These are phyloP conservation scores for Colletotrichum agaves DNA, from an alignment of 2,329 filamentous ascomycete species.

Conservation along the genomic window DNA sequence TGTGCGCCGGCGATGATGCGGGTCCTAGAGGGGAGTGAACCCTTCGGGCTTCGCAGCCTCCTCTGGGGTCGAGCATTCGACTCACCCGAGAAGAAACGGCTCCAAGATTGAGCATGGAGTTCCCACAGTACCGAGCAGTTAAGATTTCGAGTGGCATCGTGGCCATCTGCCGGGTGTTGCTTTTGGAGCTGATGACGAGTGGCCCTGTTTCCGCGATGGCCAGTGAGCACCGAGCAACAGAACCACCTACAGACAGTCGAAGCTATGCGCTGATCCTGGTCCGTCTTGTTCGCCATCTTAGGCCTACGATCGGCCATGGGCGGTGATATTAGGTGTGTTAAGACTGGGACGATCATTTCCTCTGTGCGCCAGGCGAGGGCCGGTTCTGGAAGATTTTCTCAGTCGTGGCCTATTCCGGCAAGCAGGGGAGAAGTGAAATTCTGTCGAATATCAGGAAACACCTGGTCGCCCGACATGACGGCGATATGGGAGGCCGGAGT, in stretches of 20 bases:
- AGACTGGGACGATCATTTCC: constrained; percentile 7
- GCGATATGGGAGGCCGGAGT: constrained; percentile 5
- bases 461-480: not conserved
- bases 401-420: constrained; percentile 11
- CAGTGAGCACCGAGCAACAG: constrained; percentile 22
- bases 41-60: not conserved
- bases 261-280: constrained; percentile 36
- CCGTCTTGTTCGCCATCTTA: constrained; percentile 28
- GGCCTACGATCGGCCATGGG: constrained; percentile 26
- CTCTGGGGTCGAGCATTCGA: constrained; percentile 21
- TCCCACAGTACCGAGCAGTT: constrained; percentile 2
- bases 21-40: constrained; percentile 10
- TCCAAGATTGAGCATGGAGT: constrained; percentile 3
- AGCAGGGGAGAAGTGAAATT: not conserved
- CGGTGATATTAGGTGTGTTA: constrained; percentile 16
- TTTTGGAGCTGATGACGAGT: constrained; percentile 24
- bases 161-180: constrained; percentile 22
- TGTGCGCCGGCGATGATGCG: constrained; percentile 11
- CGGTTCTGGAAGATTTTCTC: not conserved
- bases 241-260: constrained; percentile 34
- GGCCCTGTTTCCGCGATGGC: not conserved
- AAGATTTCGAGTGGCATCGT: constrained; percentile 12
- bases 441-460: constrained; percentile 1
- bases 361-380: constrained; percentile 11
- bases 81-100: constrained; percentile 9